Percentiles rank a stretch among this genome's conserved stretches.
Evolutionary conservation across 1,284 basidiomycete species (phyloP).

Genomic region (Calocybe gambosa): DNA sequence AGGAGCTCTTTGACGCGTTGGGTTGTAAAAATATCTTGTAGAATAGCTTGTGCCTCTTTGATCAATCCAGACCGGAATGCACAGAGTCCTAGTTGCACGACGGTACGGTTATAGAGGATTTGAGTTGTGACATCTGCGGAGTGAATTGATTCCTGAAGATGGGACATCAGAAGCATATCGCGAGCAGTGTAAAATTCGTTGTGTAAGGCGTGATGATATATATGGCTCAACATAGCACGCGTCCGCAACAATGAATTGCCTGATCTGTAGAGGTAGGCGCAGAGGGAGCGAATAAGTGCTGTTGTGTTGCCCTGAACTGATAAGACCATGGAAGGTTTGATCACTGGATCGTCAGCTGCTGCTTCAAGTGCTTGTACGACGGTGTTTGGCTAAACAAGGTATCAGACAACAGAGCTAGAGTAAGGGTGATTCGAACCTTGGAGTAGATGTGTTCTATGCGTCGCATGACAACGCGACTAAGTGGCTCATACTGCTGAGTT

Average conservation of each 20-base stretch:
- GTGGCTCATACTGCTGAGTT: conserved; percentile 69
- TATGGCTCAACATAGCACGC: conserved; percentile 95
- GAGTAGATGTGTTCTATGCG: conserved; percentile 98
- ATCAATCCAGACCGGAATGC: conserved; percentile 96
- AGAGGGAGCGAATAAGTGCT: conserved; percentile 81
- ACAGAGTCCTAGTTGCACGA: conserved; percentile 95
- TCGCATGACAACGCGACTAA: conserved; percentile 88
- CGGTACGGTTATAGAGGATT: conserved; percentile 96
- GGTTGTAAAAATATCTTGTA: conserved; percentile 95
- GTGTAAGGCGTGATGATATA: conserved; percentile 95
- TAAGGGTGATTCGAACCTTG: conserved; percentile 55
- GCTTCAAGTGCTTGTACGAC: conserved; percentile 90
- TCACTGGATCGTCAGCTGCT: conserved; percentile 48
- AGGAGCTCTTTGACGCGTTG: conserved; percentile 96
- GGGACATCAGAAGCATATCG: conserved; percentile 98
- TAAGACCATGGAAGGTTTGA: conserved; percentile 56
- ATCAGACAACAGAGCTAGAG: conserved; percentile 3
- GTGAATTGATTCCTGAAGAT: conserved; percentile 94
- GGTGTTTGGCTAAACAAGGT: conserved; percentile 68
- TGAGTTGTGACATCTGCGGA: conserved; percentile 96
- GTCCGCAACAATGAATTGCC: conserved; percentile 89
- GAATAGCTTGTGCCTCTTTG: conserved; percentile 87
- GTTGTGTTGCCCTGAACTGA: conserved; percentile 53
- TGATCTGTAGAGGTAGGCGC: conserved; percentile 91
- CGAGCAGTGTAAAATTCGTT: conserved; percentile 97